Percentiles rank a stretch among this genome's conserved stretches.
Evolutionary conservation across 169 alveolate species (phyloP).

Genomic region (Babesia sp.): DNA sequence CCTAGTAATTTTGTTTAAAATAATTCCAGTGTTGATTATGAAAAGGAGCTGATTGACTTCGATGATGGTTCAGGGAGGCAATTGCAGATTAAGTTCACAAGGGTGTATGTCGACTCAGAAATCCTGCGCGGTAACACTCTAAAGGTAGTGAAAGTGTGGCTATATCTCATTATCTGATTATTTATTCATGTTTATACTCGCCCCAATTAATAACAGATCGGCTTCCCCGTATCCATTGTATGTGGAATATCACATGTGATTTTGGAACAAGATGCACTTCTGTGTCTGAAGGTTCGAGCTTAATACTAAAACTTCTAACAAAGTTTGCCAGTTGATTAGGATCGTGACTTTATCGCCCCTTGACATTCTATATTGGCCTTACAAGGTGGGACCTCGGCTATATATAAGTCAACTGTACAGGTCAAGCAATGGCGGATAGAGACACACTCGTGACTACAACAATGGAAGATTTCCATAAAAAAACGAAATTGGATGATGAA

Average conservation of each 20-base stretch:
- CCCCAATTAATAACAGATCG: constrained; percentile 11
- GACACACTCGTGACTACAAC: neutral
- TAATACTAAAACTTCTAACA: neutral
- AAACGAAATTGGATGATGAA: constrained; percentile 26
- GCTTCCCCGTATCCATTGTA: constrained; percentile 44
- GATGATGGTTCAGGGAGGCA: constrained; percentile 54
- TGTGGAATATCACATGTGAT: constrained; percentile 58
- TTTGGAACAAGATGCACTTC: constrained; percentile 47
- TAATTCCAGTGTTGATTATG: constrained; percentile 33
- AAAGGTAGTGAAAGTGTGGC: constrained; percentile 1
- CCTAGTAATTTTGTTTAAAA: neutral
- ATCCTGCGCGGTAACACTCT: neutral
- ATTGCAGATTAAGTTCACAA: constrained; percentile 38
- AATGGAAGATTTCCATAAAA: constrained; percentile 24
- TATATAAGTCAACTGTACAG: neutral
- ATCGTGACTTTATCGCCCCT: neutral
- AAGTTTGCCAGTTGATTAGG: constrained; percentile 22
- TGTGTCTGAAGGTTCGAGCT: constrained; percentile 42
- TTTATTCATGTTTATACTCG: neutral
- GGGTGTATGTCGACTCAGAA: neutral
- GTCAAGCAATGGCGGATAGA: constrained; percentile 27
- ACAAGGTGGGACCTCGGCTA: constrained; percentile 3
- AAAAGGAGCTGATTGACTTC: constrained; percentile 29
- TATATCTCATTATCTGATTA: too few species aligned
- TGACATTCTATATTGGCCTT: constrained; percentile 35